phyloP scores from a whole-genome alignment of 2,329 filamentous ascomycete genomes.

The Ophiocordyceps camponoti-rufipedis region DNA sequence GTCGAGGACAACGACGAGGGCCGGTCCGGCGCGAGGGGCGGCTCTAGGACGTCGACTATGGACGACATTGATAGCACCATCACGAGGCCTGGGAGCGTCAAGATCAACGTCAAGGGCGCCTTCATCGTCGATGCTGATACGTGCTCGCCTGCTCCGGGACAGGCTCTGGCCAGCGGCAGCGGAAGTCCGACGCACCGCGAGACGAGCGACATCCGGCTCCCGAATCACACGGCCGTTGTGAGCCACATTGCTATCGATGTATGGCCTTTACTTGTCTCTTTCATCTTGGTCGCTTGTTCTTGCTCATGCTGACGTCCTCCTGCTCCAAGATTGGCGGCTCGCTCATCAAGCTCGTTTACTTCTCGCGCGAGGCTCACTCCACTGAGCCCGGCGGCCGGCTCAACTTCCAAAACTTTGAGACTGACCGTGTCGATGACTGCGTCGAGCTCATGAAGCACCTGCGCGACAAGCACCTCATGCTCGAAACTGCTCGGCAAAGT shows the following conservation, averaged over 20 bases:
- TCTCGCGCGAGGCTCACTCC: constrained; percentile 70
- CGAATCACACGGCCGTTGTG: constrained; percentile 86
- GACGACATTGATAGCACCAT: constrained; percentile 43
- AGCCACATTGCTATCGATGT: constrained; percentile 96
- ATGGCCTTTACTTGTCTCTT: constrained; percentile 5
- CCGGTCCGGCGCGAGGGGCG: not conserved
- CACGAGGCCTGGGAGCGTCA: constrained; percentile 51
- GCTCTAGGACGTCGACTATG: constrained; percentile 24
- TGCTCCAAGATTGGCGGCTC: constrained; percentile 74
- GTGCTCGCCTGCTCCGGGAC: constrained; percentile 25
- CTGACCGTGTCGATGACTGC: constrained; percentile 81
- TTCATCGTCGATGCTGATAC: constrained; percentile 84
- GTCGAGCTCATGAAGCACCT: constrained; percentile 80
- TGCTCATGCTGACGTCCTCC: not conserved
- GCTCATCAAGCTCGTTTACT: constrained; percentile 92
- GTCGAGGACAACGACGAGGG: constrained; percentile 2
- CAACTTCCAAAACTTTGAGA: constrained; percentile 94
- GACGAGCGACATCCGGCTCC: constrained; percentile 85
- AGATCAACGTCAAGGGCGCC: constrained; percentile 91
- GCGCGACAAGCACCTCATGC: constrained; percentile 60
- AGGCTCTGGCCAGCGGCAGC: constrained; percentile 20
- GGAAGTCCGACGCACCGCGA: constrained; percentile 38
- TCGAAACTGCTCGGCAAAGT: constrained; percentile 52
- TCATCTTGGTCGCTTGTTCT: too few species aligned
- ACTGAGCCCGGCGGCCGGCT: constrained; percentile 71